Evolutionary conservation across 1,284 basidiomycete genomes (phyloP).

Genomic region (Schizophyllum commune): DNA sequence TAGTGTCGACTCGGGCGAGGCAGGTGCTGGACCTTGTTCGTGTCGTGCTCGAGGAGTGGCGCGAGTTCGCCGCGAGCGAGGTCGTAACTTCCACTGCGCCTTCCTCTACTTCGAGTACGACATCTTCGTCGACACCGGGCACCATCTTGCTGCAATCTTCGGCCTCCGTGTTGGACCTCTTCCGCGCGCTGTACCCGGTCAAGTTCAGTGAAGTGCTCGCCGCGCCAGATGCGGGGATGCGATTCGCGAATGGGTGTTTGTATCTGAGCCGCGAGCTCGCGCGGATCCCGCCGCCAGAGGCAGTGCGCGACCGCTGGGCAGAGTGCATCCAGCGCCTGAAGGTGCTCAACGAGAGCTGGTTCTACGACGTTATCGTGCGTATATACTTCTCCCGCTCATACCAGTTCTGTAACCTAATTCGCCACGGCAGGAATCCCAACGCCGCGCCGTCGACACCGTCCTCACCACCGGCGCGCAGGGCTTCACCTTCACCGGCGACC

Average conservation of each 20-base stretch:
- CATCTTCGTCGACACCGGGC: slow-evolving; percentile 33
- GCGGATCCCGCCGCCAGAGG: slow-evolving; percentile 19
- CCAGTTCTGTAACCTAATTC: slow-evolving; percentile 6
- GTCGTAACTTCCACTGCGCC: slow-evolving; percentile 36
- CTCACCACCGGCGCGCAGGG: slow-evolving; percentile 56
- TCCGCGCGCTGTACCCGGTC: slow-evolving; percentile 77
- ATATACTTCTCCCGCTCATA: neutral
- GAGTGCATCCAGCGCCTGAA: slow-evolving; percentile 44
- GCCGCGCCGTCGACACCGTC: slow-evolving; percentile 26
- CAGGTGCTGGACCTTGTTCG: slow-evolving; percentile 55
- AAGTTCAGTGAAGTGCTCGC: slow-evolving; percentile 46
- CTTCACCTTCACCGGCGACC: slow-evolving; percentile 68
- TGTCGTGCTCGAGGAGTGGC: slow-evolving; percentile 50
- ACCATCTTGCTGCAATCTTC: slow-evolving; percentile 52
- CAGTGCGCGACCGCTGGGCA: slow-evolving; percentile 36
- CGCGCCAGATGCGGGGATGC: slow-evolving; percentile 58
- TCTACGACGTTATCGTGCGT: slow-evolving; percentile 59
- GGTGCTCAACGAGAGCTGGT: slow-evolving; percentile 57
- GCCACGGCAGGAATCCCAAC: slow-evolving; percentile 28
- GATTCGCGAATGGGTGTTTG: slow-evolving; percentile 81
- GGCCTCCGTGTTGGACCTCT: slow-evolving; percentile 70
- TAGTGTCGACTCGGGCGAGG: slow-evolving; percentile 48
- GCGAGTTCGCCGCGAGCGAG: slow-evolving; percentile 45
- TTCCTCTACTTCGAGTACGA: slow-evolving; percentile 10
- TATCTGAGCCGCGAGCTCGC: slow-evolving; percentile 54